phyloP scores from a whole-genome alignment of 805 yeast genomes.

The Candida succiphila region DNA sequence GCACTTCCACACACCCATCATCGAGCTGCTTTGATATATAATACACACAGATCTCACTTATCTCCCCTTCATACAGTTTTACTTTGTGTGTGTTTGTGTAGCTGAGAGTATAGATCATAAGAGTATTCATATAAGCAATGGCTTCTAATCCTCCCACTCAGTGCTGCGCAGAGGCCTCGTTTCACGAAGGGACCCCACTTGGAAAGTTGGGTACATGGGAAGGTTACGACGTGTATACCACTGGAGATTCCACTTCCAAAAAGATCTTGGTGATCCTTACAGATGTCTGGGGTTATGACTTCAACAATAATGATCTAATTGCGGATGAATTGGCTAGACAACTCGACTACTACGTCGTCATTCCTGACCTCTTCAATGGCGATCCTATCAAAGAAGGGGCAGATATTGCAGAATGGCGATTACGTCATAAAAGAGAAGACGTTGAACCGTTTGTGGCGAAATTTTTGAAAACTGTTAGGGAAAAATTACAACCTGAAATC shows the following conservation, averaged over 20 bases:
- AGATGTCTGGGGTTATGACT: constrained; percentile 58
- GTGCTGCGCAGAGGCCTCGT: too few species aligned
- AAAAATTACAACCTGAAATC: constrained; percentile 34
- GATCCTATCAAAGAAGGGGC: constrained; percentile 29
- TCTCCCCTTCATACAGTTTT: too few species aligned
- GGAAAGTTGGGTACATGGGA: constrained; percentile 32
- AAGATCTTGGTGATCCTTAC: constrained; percentile 53
- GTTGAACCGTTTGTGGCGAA: constrained; percentile 38
- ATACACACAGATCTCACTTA: too few species aligned
- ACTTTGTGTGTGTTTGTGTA: too few species aligned
- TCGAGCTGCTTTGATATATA: too few species aligned
- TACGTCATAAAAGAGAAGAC: constrained; percentile 23
- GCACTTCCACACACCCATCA: too few species aligned
- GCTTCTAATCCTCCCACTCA: too few species aligned
- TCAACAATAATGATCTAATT: constrained; percentile 46
- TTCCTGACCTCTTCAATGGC: constrained; percentile 67
- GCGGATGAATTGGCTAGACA: constrained; percentile 56
- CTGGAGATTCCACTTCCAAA: constrained; percentile 37
- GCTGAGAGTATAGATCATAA: too few species aligned
- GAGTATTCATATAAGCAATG: too few species aligned
- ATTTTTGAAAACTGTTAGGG: constrained; percentile 34
- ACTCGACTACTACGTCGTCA: constrained; percentile 50
- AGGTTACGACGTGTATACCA: constrained; percentile 35
- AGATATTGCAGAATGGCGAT: constrained; percentile 34
- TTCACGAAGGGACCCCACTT: constrained; percentile 34